phyloP scores from a whole-genome alignment of 352 stramenopile species.

The Aphanomyces stellatus region DNA sequence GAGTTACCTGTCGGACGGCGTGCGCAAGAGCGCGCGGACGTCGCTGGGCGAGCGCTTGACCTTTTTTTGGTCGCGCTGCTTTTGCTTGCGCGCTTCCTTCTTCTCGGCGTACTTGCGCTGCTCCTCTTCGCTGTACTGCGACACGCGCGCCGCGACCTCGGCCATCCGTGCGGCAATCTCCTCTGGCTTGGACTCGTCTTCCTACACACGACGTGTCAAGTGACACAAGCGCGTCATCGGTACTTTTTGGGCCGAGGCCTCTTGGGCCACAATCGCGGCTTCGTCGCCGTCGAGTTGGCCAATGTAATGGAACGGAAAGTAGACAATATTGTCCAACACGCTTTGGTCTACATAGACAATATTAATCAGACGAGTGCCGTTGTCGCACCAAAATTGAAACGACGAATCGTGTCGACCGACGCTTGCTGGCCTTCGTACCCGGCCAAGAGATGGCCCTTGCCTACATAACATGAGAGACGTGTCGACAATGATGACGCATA shows the following conservation, averaged over 20 bases:
- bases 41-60: conserved; percentile 52
- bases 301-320: conserved; percentile 61
- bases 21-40: conserved; percentile 56
- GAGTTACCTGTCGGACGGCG: conserved; percentile 53
- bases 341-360: conserved; percentile 41
- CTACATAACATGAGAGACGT: conserved; percentile 24
- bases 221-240: background rate
- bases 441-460: conserved; percentile 58
- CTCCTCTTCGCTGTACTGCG: conserved; percentile 73
- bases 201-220: background rate
- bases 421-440: conserved; percentile 67
- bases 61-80: conserved; percentile 40
- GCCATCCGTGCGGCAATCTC: conserved; percentile 32
- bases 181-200: conserved; percentile 36
- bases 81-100: conserved; percentile 46
- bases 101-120: conserved; percentile 70
- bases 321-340: conserved; percentile 65
- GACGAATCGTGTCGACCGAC: conserved; percentile 64
- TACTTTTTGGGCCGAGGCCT: background rate
- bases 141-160: conserved; percentile 70
- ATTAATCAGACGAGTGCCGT: background rate
- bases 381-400: conserved; percentile 85
- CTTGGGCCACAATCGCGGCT: background rate
- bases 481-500: background rate
- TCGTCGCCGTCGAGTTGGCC: conserved; percentile 29